Conservation (phyloP, 768 basidiomycete species). For the Lactarius hengduanensis region DNA sequence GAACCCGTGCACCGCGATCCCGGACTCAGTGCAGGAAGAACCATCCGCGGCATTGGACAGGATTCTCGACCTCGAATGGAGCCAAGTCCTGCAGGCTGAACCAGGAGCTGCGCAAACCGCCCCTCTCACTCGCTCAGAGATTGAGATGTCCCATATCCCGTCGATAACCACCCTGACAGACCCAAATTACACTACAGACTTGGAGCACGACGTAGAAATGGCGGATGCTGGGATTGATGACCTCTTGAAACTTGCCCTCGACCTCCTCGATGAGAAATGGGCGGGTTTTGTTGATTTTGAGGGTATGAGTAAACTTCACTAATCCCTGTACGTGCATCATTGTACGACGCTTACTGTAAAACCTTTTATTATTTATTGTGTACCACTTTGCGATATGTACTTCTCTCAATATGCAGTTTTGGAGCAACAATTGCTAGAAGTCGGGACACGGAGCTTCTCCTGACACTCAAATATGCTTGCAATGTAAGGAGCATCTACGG, state of each 20-base stretch:
- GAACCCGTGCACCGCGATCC: not conserved
- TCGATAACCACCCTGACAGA: not conserved
- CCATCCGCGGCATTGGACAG: not conserved
- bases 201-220: conserved; percentile 1
- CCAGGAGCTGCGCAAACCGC: not conserved
- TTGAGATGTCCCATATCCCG: not conserved
- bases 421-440: not conserved
- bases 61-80: conserved; percentile 1
- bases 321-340: not conserved
- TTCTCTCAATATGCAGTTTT: not conserved
- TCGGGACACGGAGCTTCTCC: not conserved
- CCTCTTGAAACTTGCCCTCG: not conserved
- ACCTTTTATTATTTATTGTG: not conserved
- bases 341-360: not conserved
- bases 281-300: not conserved
- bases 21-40: not conserved
- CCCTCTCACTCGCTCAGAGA: conserved; percentile 4
- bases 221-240: not conserved
- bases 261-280: conserved; percentile 5
- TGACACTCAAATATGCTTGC: not conserved
- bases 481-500: not conserved
- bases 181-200: not conserved
- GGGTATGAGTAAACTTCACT: not conserved
- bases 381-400: not conserved
- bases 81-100: not conserved